A percentile compares a stretch with the other conserved stretches of the same genome.
These are phyloP conservation scores for Allomyces macrogynus DNA, from an alignment of 192 early-diverging fungal species.

Conservation along the genomic window DNA sequence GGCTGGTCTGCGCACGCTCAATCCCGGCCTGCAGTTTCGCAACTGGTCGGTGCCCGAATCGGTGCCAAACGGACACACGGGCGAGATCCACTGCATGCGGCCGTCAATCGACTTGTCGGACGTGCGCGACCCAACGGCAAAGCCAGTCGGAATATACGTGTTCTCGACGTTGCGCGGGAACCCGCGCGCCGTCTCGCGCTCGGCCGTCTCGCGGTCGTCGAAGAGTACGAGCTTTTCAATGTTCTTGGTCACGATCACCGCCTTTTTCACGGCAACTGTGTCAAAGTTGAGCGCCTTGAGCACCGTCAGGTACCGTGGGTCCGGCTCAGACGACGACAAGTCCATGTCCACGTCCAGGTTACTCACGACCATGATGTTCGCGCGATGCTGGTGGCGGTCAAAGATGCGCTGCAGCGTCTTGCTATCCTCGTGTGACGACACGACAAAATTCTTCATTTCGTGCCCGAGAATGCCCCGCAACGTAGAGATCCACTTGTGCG, in stretches of 20 bases:
- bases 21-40: no score
- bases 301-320: neutral
- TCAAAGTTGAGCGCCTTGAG: neutral
- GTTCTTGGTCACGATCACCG: conserved; percentile 13
- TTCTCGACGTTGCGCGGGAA: neutral
- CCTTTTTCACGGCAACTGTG: neutral
- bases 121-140: no score
- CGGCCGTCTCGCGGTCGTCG: conserved; percentile 12
- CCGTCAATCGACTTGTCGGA: no score
- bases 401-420: neutral
- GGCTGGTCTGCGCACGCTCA: no score
- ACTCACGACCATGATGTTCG: no score
- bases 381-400: neutral
- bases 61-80: no score
- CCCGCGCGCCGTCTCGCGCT: conserved; percentile 5
- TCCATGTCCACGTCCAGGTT: no score
- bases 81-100: no score
- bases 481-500: neutral
- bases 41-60: no score
- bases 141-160: neutral
- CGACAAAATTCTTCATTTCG: neutral
- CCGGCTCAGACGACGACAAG: neutral
- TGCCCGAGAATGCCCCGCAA: neutral
- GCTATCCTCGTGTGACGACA: neutral
- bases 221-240: conserved; percentile 17